phyloP scores from a whole-genome alignment of 306 rosid species.

The Elaeagnus macrophylla region DNA sequence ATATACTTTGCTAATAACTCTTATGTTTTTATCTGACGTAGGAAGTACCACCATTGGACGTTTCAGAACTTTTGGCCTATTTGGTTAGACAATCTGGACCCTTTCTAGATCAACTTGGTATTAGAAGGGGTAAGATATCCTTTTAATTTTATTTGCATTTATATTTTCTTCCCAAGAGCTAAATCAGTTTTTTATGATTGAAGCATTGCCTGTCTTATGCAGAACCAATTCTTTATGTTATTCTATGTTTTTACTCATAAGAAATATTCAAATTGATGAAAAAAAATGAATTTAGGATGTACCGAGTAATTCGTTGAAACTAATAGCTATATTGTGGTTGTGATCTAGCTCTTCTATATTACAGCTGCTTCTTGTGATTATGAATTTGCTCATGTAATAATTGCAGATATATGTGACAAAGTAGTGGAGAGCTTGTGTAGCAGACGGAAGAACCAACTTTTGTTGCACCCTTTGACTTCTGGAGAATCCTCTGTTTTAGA shows the following conservation, averaged over 20 bases:
- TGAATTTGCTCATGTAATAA: constrained; percentile 19
- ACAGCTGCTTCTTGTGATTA: constrained; percentile 10
- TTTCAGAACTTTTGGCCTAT: constrained; percentile 86
- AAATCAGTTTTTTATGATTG: neutral
- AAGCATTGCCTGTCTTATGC: neutral
- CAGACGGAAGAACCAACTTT: constrained; percentile 62
- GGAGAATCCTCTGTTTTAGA: constrained; percentile 60
- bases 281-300: no score
- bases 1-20: constrained; percentile 13
- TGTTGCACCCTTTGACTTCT: constrained; percentile 41
- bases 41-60: constrained; percentile 88
- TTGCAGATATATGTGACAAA: constrained; percentile 83
- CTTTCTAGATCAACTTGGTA: constrained; percentile 88
- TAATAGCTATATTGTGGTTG: neutral
- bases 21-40: constrained; percentile 26
- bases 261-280: neutral
- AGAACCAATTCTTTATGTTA: neutral
- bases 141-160: constrained; percentile 3
- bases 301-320: no score
- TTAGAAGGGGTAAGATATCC: constrained; percentile 48
- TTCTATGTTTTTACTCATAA: neutral
- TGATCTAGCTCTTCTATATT: neutral
- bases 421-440: constrained; percentile 79
- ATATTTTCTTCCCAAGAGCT: neutral
- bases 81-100: constrained; percentile 86